Percentiles rank a stretch among this genome's conserved stretches.
Conservation (phyloP, 108 stramenopile species). For the Cylindrotheca closterium region DNA sequence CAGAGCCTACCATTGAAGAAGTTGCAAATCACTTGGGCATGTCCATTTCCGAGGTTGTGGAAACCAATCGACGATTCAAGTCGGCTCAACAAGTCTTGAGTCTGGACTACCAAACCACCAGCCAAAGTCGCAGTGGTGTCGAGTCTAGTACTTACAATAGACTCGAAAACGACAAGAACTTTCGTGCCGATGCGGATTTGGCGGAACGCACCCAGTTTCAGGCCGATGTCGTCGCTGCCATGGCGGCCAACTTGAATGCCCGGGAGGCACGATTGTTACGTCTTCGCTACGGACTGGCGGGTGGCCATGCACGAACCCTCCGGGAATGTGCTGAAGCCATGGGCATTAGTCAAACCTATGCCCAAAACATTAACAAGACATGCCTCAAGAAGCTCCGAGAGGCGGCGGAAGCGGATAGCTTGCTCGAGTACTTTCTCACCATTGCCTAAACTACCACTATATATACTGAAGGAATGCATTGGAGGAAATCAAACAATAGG, state of each 20-base stretch:
- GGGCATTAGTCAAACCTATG: slow-evolving; percentile 72
- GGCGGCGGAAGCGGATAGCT: slow-evolving; percentile 70
- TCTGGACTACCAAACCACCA: slow-evolving; percentile 70
- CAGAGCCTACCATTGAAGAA: slow-evolving; percentile 38
- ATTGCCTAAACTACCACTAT: no score
- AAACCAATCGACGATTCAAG: slow-evolving; percentile 52
- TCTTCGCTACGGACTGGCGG: slow-evolving; percentile 74
- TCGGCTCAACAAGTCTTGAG: slow-evolving; percentile 61
- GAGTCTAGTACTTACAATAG: slow-evolving; percentile 13
- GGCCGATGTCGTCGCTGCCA: slow-evolving; percentile 70
- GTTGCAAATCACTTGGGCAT: slow-evolving; percentile 52
- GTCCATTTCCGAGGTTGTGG: slow-evolving; percentile 40
- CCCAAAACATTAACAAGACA: slow-evolving; percentile 50
- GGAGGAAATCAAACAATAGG: no score
- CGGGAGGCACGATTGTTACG: slow-evolving; percentile 71
- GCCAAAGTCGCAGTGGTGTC: slow-evolving; percentile 45
- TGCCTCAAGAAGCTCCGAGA: slow-evolving; percentile 77
- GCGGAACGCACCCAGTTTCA: slow-evolving; percentile 70
- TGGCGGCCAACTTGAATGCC: slow-evolving; percentile 63
- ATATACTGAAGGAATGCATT: no score
- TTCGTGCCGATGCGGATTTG: slow-evolving; percentile 54
- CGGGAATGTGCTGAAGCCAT: slow-evolving; percentile 72
- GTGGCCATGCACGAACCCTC: slow-evolving; percentile 63
- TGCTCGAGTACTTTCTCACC: slow-evolving; percentile 81
- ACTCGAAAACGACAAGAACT: slow-evolving; percentile 17